Percentiles rank a stretch among this genome's conserved stretches.
phyloP scores from a whole-genome alignment of 345 rosid genomes.

The Carallia brachiata region DNA sequence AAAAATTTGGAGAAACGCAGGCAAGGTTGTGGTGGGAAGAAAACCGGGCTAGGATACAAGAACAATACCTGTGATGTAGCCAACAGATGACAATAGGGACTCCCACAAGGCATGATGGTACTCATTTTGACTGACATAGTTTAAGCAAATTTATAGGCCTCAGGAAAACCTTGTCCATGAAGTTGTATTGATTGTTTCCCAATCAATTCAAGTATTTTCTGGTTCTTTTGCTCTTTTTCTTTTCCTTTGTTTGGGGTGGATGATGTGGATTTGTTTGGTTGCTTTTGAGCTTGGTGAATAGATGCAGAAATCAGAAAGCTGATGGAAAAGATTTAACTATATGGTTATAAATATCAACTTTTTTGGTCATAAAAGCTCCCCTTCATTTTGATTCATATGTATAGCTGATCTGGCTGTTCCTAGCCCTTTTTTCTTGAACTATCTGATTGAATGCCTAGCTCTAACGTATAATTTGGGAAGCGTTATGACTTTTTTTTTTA shows the following conservation, averaged over 20 bases:
- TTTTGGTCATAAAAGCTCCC: too few species aligned
- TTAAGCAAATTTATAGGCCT: constrained; percentile 11
- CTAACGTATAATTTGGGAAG: too few species aligned
- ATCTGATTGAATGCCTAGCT: too few species aligned
- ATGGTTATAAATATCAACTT: too few species aligned
- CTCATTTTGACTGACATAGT: constrained; percentile 8
- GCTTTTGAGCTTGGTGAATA: constrained; percentile 15
- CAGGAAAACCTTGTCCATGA: background rate
- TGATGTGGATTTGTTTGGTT: constrained; percentile 10
- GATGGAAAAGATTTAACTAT: background rate
- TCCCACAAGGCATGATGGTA: constrained; percentile 9
- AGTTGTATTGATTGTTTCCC: too few species aligned
- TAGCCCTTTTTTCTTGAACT: too few species aligned
- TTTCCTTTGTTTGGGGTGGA: constrained; percentile 4
- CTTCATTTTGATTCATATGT: too few species aligned
- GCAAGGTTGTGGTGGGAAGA: constrained; percentile 98
- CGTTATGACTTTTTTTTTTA: too few species aligned
- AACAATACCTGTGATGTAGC: constrained; percentile 71
- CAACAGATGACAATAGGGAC: constrained; percentile 5
- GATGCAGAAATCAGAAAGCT: constrained; percentile 1
- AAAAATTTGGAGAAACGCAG: constrained; percentile 75
- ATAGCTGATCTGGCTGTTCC: too few species aligned
- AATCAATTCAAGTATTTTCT: background rate
- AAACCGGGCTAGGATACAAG: constrained; percentile 86
- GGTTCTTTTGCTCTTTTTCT: background rate